Conservation (phyloP, 768 basidiomycete genomes). For the Tephrocybe sp. region DNA sequence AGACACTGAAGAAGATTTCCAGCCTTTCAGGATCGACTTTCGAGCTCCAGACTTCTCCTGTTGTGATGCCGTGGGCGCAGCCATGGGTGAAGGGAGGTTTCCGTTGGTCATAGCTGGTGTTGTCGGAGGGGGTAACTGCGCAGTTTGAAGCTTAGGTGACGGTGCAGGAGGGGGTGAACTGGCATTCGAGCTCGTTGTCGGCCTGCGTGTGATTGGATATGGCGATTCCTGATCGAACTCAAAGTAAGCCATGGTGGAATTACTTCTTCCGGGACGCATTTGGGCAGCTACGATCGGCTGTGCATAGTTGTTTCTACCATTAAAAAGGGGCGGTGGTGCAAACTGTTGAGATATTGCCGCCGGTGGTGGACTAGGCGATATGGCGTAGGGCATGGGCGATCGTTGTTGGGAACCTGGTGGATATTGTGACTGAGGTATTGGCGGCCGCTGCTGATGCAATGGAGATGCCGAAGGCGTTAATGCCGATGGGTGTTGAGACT, state of each 20-base stretch:
- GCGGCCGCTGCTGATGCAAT: neutral
- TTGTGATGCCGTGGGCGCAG: slow-evolving; percentile 26
- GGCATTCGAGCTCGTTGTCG: slow-evolving; percentile 22
- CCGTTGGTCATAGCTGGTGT: slow-evolving; percentile 9
- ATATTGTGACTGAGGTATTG: slow-evolving; percentile 5
- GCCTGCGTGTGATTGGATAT: slow-evolving; percentile 49
- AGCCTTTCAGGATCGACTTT: slow-evolving; percentile 72
- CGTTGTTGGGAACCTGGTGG: neutral
- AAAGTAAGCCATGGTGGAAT: slow-evolving; percentile 41
- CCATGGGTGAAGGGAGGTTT: slow-evolving; percentile 14
- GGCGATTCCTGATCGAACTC: slow-evolving; percentile 75
- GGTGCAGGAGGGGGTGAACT: slow-evolving; percentile 28
- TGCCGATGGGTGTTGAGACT: neutral
- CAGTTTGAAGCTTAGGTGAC: slow-evolving; percentile 19
- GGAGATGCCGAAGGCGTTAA: slow-evolving; percentile 3
- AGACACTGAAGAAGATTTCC: slow-evolving; percentile 50
- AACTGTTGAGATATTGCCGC: slow-evolving; percentile 8
- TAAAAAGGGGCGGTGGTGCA: slow-evolving; percentile 13
- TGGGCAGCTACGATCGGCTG: slow-evolving; percentile 39
- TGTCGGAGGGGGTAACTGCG: slow-evolving; percentile 14
- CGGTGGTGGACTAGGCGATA: slow-evolving; percentile 3
- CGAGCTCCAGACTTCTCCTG: slow-evolving; percentile 41
- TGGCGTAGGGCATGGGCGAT: neutral
- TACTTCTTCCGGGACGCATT: slow-evolving; percentile 33
- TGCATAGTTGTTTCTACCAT: slow-evolving; percentile 17